These are phyloP conservation scores for Boletus rex-veris DNA, from an alignment of 768 basidiomycete genomes.

Conservation along the genomic window DNA sequence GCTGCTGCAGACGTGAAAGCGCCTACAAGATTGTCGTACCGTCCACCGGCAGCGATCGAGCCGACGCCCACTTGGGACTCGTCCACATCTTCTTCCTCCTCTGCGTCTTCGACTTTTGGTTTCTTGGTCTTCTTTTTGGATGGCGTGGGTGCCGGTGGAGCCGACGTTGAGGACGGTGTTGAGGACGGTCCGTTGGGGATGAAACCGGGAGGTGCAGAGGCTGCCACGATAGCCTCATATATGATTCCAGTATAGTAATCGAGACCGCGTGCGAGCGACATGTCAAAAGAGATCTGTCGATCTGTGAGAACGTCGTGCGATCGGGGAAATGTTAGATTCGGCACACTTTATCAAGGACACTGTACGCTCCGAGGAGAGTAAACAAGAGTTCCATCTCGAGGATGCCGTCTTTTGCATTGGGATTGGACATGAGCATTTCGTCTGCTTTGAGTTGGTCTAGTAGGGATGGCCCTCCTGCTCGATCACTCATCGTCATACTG, in stretches of 20 bases:
- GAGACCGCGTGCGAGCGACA: slow-evolving; percentile 94
- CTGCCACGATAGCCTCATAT: slow-evolving; percentile 93
- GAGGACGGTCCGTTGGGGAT: slow-evolving; percentile 47
- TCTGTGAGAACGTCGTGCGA: not conserved
- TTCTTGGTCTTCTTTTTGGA: slow-evolving; percentile 44
- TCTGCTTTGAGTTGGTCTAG: slow-evolving; percentile 70
- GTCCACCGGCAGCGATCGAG: slow-evolving; percentile 98
- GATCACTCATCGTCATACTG: not conserved
- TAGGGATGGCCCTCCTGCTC: slow-evolving; percentile 70
- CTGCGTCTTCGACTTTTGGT: slow-evolving; percentile 38
- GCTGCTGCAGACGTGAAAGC: slow-evolving; percentile 85
- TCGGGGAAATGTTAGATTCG: not conserved
- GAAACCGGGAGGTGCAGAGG: slow-evolving; percentile 88
- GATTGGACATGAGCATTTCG: slow-evolving; percentile 59
- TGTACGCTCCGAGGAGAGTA: slow-evolving; percentile 75
- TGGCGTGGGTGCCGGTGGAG: slow-evolving; percentile 8
- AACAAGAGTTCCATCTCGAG: slow-evolving; percentile 86
- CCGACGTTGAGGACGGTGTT: slow-evolving; percentile 23
- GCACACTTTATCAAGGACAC: slow-evolving; percentile 69
- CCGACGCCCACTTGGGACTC: slow-evolving; percentile 94
- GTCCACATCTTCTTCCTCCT: slow-evolving; percentile 82
- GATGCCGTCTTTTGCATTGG: slow-evolving; percentile 76
- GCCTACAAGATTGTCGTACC: slow-evolving; percentile 94
- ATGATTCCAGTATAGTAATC: slow-evolving; percentile 99
- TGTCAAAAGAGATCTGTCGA: slow-evolving; percentile 85